These are phyloP conservation scores for Globisporangium iwayamae DNA, from an alignment of 352 stramenopile genomes.

Conservation along the genomic window DNA sequence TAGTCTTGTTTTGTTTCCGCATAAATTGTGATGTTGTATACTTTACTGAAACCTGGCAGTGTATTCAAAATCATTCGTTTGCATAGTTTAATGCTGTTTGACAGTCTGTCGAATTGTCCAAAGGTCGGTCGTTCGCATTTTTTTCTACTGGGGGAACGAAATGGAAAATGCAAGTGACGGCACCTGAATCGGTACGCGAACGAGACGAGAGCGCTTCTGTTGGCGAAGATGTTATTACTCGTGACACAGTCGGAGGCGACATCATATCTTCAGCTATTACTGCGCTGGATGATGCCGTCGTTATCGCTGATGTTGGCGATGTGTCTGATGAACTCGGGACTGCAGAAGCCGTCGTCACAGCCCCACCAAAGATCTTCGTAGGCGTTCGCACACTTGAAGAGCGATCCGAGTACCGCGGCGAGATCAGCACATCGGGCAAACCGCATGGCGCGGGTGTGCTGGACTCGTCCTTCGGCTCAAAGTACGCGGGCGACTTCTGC, in stretches of 20 bases:
- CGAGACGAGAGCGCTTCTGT: background rate
- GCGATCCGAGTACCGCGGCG: constrained; percentile 30
- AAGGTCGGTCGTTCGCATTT: too few relatives aligned
- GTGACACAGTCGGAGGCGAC: background rate
- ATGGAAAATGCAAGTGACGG: background rate
- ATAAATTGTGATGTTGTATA: too few relatives aligned
- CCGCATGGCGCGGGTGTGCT: constrained; percentile 40
- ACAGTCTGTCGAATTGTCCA: too few relatives aligned
- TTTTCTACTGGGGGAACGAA: too few relatives aligned
- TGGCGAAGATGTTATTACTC: background rate
- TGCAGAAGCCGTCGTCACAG: constrained; percentile 9
- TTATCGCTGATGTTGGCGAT: background rate
- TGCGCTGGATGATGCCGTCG: background rate
- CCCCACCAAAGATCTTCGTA: constrained; percentile 1
- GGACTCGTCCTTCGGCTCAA: constrained; percentile 26
- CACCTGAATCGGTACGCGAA: background rate
- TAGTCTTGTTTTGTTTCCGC: too few relatives aligned
- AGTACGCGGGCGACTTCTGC: constrained; percentile 37
- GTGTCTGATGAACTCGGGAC: background rate
- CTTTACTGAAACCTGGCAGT: too few relatives aligned
- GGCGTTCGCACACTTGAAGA: constrained; percentile 21
- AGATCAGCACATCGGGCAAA: constrained; percentile 21
- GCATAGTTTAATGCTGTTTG: too few relatives aligned
- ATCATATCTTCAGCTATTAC: background rate
- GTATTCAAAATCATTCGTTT: too few relatives aligned